Evolutionary conservation across 2,329 filamentous ascomycete species (phyloP), one percentile per base, ranked within the genome.

Genomic region (Arthrobotrys iridis): DNA sequence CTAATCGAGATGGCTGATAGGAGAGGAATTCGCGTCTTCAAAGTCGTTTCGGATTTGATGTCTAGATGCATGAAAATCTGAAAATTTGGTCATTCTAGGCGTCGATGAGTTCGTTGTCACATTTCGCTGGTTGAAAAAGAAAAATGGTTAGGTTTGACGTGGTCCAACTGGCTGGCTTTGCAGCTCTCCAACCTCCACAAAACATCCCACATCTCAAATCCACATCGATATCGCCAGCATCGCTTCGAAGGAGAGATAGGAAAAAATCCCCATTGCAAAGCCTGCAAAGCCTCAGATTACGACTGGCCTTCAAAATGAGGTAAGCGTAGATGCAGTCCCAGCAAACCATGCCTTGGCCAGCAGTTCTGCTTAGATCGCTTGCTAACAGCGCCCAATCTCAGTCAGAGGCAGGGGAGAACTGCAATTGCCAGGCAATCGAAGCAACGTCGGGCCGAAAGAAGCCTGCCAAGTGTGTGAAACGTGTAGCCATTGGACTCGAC

Each of bases 381-480:
- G 55, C 65, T 45, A 60, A 70, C 65, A 68, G 30, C n/a, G 52
- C 63, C 37, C 50, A 55, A 52, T 46, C 52, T 60, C 26, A 28
- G 35, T 35, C 41, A 33, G 6, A 35, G n/a, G 13, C 37, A 30
- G 41, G 41, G 33, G 33, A 58, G 20, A 33, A 24, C 30, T 52
- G 50, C 52, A 41, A 59, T 43, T 33, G 46, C 46, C 30, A 52
- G 50, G 50, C 50, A 55, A 55, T 37, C 30, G 28, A 43, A 59
- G 35, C 37, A 59, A 43, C 35, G 55, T 41, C 55, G 55, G 33
- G 55, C 55, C 55, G 33, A 52, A 66, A 45, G 37, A 37, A 45
- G 64, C 50, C 62, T 46, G 71, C 71, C 63, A 75, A 68, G 71
- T 43, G 71, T 65, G 60, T 74, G 68, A 74, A 66, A 74, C 68